These are phyloP conservation scores for Tetraselmis striata DNA, from an alignment of 139 green algal genomes.

Conservation along the genomic window DNA sequence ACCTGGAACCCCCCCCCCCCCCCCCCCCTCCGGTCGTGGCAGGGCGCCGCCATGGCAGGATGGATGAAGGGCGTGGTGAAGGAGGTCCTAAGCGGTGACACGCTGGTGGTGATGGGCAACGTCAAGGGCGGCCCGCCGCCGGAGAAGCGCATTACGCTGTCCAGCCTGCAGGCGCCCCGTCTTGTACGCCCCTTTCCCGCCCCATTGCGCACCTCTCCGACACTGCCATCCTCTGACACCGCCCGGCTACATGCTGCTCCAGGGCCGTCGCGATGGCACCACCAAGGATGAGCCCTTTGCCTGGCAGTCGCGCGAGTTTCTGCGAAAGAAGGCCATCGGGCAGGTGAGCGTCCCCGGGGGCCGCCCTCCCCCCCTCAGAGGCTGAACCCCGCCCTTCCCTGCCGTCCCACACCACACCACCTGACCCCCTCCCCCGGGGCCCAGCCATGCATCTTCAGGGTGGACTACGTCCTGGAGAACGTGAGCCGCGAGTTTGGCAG, in stretches of 20 bases:
- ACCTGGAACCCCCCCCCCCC: too few species aligned
- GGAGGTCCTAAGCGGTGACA: slow-evolving; percentile 80
- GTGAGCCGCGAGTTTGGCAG: slow-evolving; percentile 85
- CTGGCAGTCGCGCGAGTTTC: slow-evolving; percentile 82
- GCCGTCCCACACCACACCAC: background rate
- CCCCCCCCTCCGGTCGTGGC: too few species aligned
- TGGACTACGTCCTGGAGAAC: slow-evolving; percentile 85
- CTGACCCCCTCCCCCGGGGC: background rate
- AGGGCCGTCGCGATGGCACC: slow-evolving; percentile 84
- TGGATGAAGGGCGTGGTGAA: slow-evolving; percentile 81
- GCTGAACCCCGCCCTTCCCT: background rate
- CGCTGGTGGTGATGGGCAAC: slow-evolving; percentile 65
- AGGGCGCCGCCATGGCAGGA: slow-evolving; percentile 20
- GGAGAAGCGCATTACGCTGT: slow-evolving; percentile 90
- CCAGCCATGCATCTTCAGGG: slow-evolving; percentile 75
- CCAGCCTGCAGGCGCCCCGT: slow-evolving; percentile 74
- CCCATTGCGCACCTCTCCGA: too few species aligned
- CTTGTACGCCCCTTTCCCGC: slow-evolving; percentile 44
- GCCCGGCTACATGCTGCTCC: too few species aligned
- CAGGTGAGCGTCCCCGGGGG: slow-evolving; percentile 58
- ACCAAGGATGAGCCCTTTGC: slow-evolving; percentile 90
- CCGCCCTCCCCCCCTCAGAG: too few species aligned
- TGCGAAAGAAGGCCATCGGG: slow-evolving; percentile 82
- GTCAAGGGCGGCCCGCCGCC: slow-evolving; percentile 53
- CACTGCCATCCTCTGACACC: too few species aligned